phyloP scores from a whole-genome alignment of 805 yeast genomes.

The Teunomyces cretensis region DNA sequence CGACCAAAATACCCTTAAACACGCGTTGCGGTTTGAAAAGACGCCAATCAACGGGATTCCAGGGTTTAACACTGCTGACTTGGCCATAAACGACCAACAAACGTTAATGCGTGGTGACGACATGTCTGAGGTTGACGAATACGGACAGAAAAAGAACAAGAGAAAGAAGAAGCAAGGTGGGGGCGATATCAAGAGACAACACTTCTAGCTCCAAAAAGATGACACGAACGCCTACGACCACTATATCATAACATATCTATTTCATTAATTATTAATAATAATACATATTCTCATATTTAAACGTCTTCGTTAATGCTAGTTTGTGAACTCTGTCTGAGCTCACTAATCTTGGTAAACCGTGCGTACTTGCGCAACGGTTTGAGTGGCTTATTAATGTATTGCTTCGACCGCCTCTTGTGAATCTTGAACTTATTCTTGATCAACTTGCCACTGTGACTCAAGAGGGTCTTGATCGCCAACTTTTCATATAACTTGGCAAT shows the following conservation, averaged over 20 bases:
- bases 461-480: conserved; percentile 28
- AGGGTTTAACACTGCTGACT: conserved; percentile 67
- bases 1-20: conserved; percentile 47
- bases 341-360: conserved; percentile 22
- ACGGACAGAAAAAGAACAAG: conserved; percentile 29
- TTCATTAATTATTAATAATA: neutral
- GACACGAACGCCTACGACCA: neutral
- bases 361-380: conserved; percentile 23
- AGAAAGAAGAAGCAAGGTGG: conserved; percentile 42
- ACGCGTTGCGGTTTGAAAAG: conserved; percentile 59
- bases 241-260: neutral
- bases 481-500: conserved; percentile 33
- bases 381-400: conserved; percentile 16
- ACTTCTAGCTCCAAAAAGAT: conserved; percentile 15
- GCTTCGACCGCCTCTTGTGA: conserved; percentile 12
- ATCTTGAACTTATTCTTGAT: conserved; percentile 31
- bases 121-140: conserved; percentile 38
- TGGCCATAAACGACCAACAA: conserved; percentile 58
- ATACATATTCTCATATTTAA: neutral
- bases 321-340: conserved; percentile 12
- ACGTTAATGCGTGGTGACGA: conserved; percentile 42
- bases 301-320: neutral
- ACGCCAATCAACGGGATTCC: conserved; percentile 71
- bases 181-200: conserved; percentile 38
- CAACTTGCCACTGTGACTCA: conserved; percentile 37